Evolutionary conservation across 176 grass and related monocot genomes (phyloP).

Genomic region (Triticum timopheevii): DNA sequence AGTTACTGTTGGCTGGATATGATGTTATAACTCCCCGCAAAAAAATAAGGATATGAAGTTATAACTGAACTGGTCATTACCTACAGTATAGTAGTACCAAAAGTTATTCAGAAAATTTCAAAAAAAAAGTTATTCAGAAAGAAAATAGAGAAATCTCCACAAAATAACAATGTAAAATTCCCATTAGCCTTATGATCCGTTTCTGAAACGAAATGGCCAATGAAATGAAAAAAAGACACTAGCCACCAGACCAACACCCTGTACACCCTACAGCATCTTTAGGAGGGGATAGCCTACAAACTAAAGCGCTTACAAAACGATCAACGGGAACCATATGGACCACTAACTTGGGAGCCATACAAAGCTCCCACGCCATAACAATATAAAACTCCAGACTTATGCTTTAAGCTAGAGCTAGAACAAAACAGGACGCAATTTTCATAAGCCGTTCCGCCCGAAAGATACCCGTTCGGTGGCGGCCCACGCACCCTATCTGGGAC

Average conservation of each 20-base stretch:
- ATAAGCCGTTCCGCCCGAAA: conserved; percentile 28
- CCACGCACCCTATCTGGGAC: conserved; percentile 22
- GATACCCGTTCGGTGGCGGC: conserved; percentile 22
- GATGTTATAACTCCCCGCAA: too few relatives aligned
- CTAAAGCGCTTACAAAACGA: conserved; percentile 30
- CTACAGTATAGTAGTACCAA: neutral
- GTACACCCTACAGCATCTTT: neutral
- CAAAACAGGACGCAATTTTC: conserved; percentile 19
- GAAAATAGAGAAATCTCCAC: neutral
- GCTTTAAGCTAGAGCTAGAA: conserved; percentile 40
- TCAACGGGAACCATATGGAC: conserved; percentile 16
- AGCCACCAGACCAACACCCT: neutral
- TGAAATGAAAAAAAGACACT: neutral
- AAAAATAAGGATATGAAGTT: too few relatives aligned
- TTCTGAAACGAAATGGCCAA: neutral
- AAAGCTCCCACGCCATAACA: conserved; percentile 8
- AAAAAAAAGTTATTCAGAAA: neutral
- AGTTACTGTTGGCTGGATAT: neutral
- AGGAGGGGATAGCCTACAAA: conserved; percentile 17
- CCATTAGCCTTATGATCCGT: neutral
- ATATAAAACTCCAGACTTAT: conserved; percentile 31
- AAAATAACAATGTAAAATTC: neutral
- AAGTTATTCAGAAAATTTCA: too few relatives aligned
- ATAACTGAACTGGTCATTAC: neutral
- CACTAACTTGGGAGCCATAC: conserved; percentile 15